phyloP scores from a whole-genome alignment of 768 basidiomycete genomes.

The Lentinula edodes region DNA sequence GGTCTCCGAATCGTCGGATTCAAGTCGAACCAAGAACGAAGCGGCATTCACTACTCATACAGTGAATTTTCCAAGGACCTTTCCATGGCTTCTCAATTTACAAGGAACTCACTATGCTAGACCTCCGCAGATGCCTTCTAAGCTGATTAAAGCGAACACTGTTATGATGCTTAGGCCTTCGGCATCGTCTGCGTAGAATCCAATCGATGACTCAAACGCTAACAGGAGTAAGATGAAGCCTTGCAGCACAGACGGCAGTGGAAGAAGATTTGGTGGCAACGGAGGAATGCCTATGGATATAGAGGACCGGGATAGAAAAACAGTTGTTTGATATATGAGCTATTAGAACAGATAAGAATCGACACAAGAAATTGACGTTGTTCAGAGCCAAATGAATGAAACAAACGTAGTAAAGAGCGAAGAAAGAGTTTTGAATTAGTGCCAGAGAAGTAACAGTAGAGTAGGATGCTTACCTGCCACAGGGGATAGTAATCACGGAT shows the following conservation, averaged over 20 bases:
- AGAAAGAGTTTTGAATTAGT: background rate
- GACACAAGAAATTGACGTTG: too few species aligned
- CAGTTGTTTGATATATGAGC: slow-evolving; percentile 86
- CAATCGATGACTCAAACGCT: slow-evolving; percentile 61
- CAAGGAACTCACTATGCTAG: slow-evolving; percentile 69
- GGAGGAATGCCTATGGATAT: slow-evolving; percentile 82
- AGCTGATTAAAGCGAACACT: slow-evolving; percentile 72
- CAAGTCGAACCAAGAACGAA: slow-evolving; percentile 1
- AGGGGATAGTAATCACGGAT: slow-evolving; percentile 92
- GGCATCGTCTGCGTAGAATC: slow-evolving; percentile 48
- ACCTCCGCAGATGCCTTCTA: slow-evolving; percentile 93
- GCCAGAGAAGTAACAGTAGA: background rate
- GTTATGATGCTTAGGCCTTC: slow-evolving; percentile 46
- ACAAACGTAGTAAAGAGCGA: slow-evolving; percentile 8
- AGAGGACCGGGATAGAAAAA: slow-evolving; percentile 90
- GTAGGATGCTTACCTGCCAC: slow-evolving; percentile 63
- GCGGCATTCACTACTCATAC: background rate
- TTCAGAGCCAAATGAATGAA: background rate
- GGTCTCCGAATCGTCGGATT: slow-evolving; percentile 4
- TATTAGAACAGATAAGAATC: slow-evolving; percentile 17
- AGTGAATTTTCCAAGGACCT: background rate
- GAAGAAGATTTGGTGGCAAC: slow-evolving; percentile 60
- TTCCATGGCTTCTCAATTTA: background rate
- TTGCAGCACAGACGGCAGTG: slow-evolving; percentile 76
- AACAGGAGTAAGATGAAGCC: slow-evolving; percentile 57